Conservation (phyloP, 2,329 filamentous ascomycete genomes). For the Tricladium varicosporioides region DNA sequence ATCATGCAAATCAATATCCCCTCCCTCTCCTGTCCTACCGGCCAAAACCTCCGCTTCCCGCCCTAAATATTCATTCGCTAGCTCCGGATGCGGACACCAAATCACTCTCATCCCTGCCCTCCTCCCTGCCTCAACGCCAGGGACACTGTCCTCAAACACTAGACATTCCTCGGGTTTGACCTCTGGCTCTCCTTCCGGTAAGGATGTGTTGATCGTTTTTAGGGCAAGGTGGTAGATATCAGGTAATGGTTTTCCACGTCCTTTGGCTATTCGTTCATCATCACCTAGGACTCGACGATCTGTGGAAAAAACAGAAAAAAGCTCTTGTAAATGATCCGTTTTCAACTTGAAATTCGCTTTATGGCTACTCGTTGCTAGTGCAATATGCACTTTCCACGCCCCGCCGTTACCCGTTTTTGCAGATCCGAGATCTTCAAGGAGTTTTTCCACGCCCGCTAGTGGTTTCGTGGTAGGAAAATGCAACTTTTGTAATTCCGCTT, state of each 20-base stretch:
- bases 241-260: constrained; percentile 89
- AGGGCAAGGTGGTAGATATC: constrained; percentile 93
- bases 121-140: constrained; percentile 85
- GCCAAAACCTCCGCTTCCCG: constrained; percentile 81
- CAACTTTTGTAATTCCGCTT: constrained; percentile 62
- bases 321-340: constrained; percentile 49
- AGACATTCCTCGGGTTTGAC: constrained; percentile 85
- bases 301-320: constrained; percentile 64
- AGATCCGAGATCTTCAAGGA: constrained; percentile 58
- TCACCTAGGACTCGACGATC: constrained; percentile 82
- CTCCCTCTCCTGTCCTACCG: constrained; percentile 56
- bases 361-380: constrained; percentile 72
- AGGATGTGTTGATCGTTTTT: constrained; percentile 74
- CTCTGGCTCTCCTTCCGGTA: constrained; percentile 58
- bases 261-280: constrained; percentile 71
- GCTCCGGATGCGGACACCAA: constrained; percentile 82
- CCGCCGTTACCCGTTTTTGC: constrained; percentile 21
- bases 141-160: constrained; percentile 94
- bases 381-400: constrained; percentile 65
- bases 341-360: constrained; percentile 40
- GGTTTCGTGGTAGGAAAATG: constrained; percentile 74
- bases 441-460: constrained; percentile 70
- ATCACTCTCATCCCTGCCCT: constrained; percentile 92
- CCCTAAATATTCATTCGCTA: constrained; percentile 73
- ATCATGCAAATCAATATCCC: constrained; percentile 46